Conservation (phyloP, 2,329 filamentous ascomycete species). For the Trichophyton benhamiae region DNA sequence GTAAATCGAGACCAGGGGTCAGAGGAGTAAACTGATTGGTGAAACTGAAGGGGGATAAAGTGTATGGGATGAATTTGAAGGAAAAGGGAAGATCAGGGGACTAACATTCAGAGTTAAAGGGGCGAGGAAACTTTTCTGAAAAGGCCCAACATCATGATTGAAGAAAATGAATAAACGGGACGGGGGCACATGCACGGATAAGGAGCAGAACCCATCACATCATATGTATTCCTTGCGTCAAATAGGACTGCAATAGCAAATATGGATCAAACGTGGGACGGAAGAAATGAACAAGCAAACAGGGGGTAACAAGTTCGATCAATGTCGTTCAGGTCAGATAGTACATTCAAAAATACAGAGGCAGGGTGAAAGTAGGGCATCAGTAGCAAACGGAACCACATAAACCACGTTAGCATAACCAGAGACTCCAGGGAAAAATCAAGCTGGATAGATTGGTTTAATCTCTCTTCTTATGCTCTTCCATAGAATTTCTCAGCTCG, state of each 20-base stretch:
- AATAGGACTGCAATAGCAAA: not conserved
- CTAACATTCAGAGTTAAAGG: not conserved
- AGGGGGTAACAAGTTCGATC: not conserved
- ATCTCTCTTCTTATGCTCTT: constrained; percentile 37
- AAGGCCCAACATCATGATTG: not conserved
- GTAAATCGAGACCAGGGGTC: not conserved
- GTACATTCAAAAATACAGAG: constrained; percentile 6
- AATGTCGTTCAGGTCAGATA: not conserved
- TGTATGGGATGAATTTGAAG: not conserved
- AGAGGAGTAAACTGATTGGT: not conserved
- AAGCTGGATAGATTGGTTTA: not conserved
- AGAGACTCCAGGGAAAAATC: not conserved
- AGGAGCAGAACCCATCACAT: not conserved
- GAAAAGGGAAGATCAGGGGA: not conserved
- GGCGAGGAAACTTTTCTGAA: not conserved
- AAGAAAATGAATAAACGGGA: not conserved
- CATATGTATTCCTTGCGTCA: not conserved
- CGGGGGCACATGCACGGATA: not conserved
- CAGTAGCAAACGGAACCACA: not conserved
- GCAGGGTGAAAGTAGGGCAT: not conserved
- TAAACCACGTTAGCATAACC: not conserved
- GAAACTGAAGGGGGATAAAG: not conserved
- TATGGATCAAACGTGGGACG: not conserved
- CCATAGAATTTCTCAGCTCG: constrained; percentile 33
- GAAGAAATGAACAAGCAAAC: not conserved